Conservation (phyloP, 163 green algal genomes). For the Chlamydomonas reinhardtii region DNA sequence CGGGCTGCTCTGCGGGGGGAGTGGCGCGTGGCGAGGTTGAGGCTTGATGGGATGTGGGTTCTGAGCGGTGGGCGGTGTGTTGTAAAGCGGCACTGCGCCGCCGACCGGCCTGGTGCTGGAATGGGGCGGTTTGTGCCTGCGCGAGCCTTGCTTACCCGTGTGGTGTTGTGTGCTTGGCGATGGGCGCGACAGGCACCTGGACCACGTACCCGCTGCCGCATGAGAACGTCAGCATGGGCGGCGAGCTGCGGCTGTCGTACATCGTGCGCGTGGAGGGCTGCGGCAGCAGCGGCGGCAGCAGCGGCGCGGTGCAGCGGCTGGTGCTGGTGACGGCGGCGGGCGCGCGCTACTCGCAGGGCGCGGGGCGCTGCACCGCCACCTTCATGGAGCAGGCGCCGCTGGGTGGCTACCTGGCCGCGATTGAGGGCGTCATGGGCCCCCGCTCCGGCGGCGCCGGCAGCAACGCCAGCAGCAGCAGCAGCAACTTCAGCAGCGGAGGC, state of each 20-base stretch:
- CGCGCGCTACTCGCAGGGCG: background rate
- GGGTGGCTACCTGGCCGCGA: background rate
- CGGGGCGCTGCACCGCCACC: background rate
- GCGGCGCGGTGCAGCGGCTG: background rate
- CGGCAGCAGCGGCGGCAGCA: background rate
- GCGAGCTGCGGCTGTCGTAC: background rate
- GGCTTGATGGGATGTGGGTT: too few species aligned
- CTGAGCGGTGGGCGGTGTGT: too few species aligned
- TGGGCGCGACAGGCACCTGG: background rate
- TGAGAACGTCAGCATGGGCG: background rate
- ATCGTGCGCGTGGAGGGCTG: background rate
- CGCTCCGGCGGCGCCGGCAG: too few species aligned
- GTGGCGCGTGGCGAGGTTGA: too few species aligned
- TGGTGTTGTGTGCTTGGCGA: too few species aligned
- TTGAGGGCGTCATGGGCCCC: background rate
- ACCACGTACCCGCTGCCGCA: background rate
- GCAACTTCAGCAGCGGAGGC: too few species aligned
- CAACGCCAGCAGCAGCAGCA: too few species aligned
- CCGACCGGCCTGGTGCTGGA: too few species aligned
- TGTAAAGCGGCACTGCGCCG: too few species aligned
- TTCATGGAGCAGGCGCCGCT: background rate
- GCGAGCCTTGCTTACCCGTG: too few species aligned
- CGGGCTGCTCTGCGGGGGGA: too few species aligned
- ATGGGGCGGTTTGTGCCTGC: too few species aligned
- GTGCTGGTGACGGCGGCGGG: background rate